These are phyloP conservation scores for Colletotrichum navitas DNA, from an alignment of 2,329 filamentous ascomycete genomes.

Conservation along the genomic window DNA sequence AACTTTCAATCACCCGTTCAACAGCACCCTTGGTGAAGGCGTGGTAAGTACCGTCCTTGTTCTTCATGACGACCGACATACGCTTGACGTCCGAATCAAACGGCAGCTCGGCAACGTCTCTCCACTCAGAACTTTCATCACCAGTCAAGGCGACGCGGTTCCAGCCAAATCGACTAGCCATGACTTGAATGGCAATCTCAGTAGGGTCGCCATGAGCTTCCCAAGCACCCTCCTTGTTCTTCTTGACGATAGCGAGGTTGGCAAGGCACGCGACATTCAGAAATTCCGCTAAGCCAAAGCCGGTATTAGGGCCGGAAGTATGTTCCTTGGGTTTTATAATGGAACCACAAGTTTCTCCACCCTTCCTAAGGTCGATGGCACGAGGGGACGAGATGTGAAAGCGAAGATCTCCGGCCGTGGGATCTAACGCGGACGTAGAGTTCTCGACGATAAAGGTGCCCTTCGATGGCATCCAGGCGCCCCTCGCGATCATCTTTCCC, in stretches of 20 bases:
- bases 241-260: conserved; percentile 69
- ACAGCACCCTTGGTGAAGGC: conserved; percentile 74
- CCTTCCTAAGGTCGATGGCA: conserved; percentile 29
- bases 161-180: conserved; percentile 72
- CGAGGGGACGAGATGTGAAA: conserved; percentile 46
- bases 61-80: conserved; percentile 41
- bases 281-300: conserved; percentile 57
- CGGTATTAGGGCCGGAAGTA: conserved; percentile 53
- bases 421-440: conserved; percentile 63
- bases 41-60: conserved; percentile 45
- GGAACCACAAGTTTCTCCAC: conserved; percentile 36
- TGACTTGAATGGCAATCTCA: conserved; percentile 76
- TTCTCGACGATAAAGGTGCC: conserved; percentile 40
- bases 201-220: conserved; percentile 71
- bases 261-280: conserved; percentile 69
- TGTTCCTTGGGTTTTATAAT: conserved; percentile 40
- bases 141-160: conserved; percentile 60
- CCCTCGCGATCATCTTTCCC: conserved; percentile 40
- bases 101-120: conserved; percentile 63
- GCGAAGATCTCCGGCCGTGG: conserved; percentile 57
- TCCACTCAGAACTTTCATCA: conserved; percentile 58
- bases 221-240: conserved; percentile 59
- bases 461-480: conserved; percentile 42
- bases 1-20: conserved; percentile 74
- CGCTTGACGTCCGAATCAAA: conserved; percentile 42